A percentile compares a stretch with the other conserved stretches of the same genome.
Evolutionary conservation across 441 rosid species (phyloP).

Genomic region (Euphorbia schlechtendalii): DNA sequence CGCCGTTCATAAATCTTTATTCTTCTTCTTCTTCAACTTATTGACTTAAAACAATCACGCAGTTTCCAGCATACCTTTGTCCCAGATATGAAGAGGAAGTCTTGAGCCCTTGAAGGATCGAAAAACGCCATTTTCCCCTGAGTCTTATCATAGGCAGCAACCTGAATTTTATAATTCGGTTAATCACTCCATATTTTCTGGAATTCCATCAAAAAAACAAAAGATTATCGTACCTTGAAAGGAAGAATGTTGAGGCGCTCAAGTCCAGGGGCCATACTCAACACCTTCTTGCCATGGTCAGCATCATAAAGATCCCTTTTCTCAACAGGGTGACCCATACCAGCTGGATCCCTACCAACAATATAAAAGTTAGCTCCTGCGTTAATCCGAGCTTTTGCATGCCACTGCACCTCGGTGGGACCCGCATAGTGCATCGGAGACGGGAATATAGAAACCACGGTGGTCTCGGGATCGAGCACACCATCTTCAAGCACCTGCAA

Average conservation of each 20-base stretch:
- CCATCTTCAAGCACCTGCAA: conserved; percentile 87
- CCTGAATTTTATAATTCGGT: conserved; percentile 34
- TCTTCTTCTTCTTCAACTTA: neutral
- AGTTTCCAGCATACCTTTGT: conserved; percentile 53
- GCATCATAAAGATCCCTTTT: conserved; percentile 91
- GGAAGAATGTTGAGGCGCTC: conserved; percentile 94
- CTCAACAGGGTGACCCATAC: conserved; percentile 93
- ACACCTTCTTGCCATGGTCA: conserved; percentile 90
- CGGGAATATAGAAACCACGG: conserved; percentile 90
- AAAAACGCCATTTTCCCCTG: conserved; percentile 97
- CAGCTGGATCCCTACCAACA: conserved; percentile 97
- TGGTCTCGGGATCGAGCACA: conserved; percentile 93
- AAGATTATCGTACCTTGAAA: conserved; percentile 50
- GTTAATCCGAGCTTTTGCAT: conserved; percentile 92
- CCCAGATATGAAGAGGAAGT: conserved; percentile 89
- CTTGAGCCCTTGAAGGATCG: conserved; percentile 80
- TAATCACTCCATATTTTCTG: neutral
- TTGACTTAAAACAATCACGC: neutral
- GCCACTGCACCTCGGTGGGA: conserved; percentile 99
- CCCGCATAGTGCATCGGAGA: conserved; percentile 99
- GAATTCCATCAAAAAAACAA: neutral
- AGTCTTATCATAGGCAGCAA: conserved; percentile 93
- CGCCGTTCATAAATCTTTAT: neutral
- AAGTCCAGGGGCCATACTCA: conserved; percentile 94
- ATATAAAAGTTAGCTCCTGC: conserved; percentile 98